Evolutionary conservation across 257 asterid species (phyloP).

Genomic region (Rauvolfia tetraphylla): DNA sequence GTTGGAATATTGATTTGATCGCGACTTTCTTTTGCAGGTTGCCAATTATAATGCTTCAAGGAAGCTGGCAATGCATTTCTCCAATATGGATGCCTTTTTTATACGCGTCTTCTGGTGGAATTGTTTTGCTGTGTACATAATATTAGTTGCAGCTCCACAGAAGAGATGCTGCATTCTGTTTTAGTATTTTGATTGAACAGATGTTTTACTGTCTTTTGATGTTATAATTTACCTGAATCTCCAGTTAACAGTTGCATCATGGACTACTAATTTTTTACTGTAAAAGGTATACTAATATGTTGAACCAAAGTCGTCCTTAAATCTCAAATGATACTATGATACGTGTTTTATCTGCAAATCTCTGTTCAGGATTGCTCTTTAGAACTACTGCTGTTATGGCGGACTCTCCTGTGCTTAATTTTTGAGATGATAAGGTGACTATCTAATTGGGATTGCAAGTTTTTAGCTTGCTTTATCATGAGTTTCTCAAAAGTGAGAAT

Average conservation of each 20-base stretch:
- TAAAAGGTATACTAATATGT: not conserved
- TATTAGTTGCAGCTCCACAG: constrained; percentile 7
- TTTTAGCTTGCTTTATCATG: not conserved
- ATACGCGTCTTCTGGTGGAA: constrained; percentile 27
- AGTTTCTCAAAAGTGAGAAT: not conserved
- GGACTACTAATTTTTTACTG: not conserved
- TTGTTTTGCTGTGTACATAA: constrained; percentile 31
- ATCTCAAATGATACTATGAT: not conserved
- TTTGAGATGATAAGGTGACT: not conserved
- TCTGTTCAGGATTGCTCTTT: not conserved
- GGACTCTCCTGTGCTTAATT: not conserved
- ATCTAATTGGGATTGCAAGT: not conserved
- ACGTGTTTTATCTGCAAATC: not conserved
- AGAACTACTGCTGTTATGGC: not conserved
- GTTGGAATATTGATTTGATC: not conserved
- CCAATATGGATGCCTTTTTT: constrained; percentile 21
- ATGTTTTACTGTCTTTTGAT: not conserved
- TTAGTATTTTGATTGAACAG: not conserved
- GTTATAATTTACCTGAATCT: constrained; percentile 3
- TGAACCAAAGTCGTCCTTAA: not conserved
- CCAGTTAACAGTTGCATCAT: not conserved
- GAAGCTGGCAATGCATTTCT: constrained; percentile 24
- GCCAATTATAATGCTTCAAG: constrained; percentile 13
- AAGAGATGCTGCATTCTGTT: not conserved
- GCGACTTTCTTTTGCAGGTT: constrained; percentile 20